Conservation (phyloP, 805 yeast genomes). For the Cyberlindnera bimundalis region DNA sequence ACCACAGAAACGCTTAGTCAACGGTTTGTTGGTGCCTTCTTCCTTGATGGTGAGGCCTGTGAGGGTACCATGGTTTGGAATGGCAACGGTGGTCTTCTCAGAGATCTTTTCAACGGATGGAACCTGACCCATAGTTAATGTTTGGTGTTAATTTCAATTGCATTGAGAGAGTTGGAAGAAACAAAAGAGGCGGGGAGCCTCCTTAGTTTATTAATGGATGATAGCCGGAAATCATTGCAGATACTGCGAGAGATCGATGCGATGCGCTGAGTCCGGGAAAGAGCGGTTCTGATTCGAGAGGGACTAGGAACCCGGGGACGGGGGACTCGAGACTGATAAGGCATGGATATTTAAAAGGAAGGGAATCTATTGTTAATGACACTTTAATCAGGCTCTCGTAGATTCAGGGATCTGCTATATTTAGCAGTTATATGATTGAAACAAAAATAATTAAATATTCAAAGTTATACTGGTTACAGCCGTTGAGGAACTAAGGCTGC, state of each 20-base stretch:
- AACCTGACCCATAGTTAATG: slow-evolving; percentile 10
- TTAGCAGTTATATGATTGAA: no score
- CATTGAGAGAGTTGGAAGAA: not conserved
- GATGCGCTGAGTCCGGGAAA: not conserved
- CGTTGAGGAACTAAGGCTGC: no score
- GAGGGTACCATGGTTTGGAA: slow-evolving; percentile 11
- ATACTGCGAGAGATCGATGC: not conserved
- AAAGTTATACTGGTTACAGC: no score
- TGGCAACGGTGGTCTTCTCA: slow-evolving; percentile 8
- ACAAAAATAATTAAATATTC: no score
- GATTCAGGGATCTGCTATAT: no score
- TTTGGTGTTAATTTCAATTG: no score
- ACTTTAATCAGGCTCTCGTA: no score
- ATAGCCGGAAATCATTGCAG: not conserved
- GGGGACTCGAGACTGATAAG: not conserved
- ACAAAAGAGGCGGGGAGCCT: not conserved
- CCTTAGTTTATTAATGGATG: not conserved
- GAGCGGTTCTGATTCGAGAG: not conserved
- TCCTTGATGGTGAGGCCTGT: slow-evolving; percentile 16
- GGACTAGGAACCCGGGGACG: not conserved
- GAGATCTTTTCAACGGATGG: slow-evolving; percentile 15
- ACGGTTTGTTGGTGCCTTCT: slow-evolving; percentile 8
- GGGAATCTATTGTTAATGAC: no score
- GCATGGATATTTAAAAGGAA: no score
- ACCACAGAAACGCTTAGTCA: slow-evolving; percentile 13